Conservation (phyloP, 2,329 filamentous ascomycete species). For the Cercospora berteroae region DNA sequence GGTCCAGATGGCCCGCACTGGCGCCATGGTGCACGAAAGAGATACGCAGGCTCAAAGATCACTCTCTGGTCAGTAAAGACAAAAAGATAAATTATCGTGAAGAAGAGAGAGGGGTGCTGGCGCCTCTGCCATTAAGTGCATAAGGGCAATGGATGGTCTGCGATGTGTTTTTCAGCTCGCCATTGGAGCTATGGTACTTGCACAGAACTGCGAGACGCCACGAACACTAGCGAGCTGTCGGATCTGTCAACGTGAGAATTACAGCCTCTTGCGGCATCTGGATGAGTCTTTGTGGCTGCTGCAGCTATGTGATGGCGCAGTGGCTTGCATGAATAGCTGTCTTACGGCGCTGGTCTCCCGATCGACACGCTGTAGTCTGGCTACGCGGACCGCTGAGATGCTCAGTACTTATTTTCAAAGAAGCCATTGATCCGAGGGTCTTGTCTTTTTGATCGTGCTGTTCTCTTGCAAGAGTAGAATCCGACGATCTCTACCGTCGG, state of each 20-base stretch:
- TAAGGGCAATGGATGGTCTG: neutral
- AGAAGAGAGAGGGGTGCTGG: neutral
- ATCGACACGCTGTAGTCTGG: neutral
- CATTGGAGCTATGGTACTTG: neutral
- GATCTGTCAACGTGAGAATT: neutral
- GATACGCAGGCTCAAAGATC: neutral
- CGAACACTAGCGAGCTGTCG: neutral
- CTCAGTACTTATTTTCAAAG: neutral
- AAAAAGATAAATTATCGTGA: neutral
- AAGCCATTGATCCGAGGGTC: neutral
- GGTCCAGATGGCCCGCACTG: neutral
- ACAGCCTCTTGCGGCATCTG: neutral
- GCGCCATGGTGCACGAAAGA: neutral
- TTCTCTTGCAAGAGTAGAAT: neutral
- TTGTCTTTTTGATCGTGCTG: neutral
- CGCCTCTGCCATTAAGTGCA: neutral
- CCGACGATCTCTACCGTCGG: neutral
- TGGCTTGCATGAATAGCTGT: neutral
- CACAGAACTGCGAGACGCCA: neutral
- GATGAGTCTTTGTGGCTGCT: neutral
- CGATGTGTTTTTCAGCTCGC: neutral
- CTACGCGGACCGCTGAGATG: neutral
- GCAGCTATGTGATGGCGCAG: neutral
- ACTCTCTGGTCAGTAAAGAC: neutral
- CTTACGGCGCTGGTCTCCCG: neutral